These are phyloP conservation scores for Didymella keratinophila DNA, from an alignment of 2,329 filamentous ascomycete species.

Conservation along the genomic window DNA sequence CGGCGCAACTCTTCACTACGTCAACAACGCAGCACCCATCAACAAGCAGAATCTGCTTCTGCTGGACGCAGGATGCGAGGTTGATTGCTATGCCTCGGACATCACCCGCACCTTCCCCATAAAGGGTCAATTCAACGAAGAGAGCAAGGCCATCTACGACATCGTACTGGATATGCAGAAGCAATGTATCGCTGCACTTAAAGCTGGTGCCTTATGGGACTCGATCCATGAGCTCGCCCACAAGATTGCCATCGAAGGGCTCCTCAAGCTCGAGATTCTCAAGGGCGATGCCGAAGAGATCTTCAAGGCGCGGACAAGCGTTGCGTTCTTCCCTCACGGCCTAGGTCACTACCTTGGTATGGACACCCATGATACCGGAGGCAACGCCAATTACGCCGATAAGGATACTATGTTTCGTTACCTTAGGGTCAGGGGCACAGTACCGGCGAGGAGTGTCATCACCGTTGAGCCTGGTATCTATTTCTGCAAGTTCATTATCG, in stretches of 20 bases:
- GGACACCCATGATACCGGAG: conserved; percentile 61
- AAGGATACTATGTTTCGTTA: conserved; percentile 86
- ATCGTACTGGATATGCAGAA: conserved; percentile 89
- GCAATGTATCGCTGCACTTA: conserved; percentile 75
- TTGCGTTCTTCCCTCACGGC: conserved; percentile 61
- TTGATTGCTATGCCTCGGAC: conserved; percentile 61
- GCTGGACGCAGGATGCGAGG: conserved; percentile 77
- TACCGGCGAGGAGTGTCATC: conserved; percentile 83
- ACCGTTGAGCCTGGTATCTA: conserved; percentile 94
- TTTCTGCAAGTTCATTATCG: conserved; percentile 76
- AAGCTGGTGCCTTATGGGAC: conserved; percentile 79
- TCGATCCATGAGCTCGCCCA: conserved; percentile 83
- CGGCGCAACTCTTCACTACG: conserved; percentile 87
- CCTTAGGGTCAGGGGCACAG: conserved; percentile 75
- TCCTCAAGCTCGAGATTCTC: conserved; percentile 78
- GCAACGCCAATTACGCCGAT: conserved; percentile 65
- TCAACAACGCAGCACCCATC: conserved; percentile 58
- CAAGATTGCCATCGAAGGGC: conserved; percentile 79
- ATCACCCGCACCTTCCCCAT: conserved; percentile 90
- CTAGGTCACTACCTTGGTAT: conserved; percentile 61
- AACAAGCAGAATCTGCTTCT: conserved; percentile 77
- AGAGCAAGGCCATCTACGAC: conserved; percentile 69
- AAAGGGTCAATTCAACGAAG: conserved; percentile 60
- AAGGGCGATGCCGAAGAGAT: conserved; percentile 62
- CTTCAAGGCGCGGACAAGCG: conserved; percentile 55